Base-by-base conservation (phyloP, 371 early-diverging fungal genomes). In the Apophysomyces trapeziformis region DNA sequence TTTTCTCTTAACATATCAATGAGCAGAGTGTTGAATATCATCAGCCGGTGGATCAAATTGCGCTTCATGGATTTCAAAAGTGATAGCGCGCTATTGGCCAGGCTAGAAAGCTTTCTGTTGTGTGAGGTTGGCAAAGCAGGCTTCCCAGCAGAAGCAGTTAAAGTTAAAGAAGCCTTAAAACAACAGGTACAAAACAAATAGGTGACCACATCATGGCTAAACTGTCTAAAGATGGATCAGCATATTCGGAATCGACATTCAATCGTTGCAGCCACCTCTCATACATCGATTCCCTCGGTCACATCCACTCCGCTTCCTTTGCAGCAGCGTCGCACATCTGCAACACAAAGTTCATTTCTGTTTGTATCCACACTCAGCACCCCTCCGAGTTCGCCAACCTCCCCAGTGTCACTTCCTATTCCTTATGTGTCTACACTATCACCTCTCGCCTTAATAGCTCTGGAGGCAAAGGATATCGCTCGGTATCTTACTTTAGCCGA, bases 31-130 rank as follows among this genome's bases (percentile, higher is more conserved):
- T 69, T 92, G 0, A 80, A 84, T 57, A 87, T 89, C 0, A 65
- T 92, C 41, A 67, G 75, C 12, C 78, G 91, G 21, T 92, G 92
- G 92, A 78, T 90, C 35, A 83, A 83, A 61, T 59, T 91, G 11
- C 89, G 88, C 47, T 87, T 77, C 64, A 83, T 87, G 63, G 88
- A 89, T 58, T 89, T 91, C 66, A 76, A 74, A 5, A 67, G 63
- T 11, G 81, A 86, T 57, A 68, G 72, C 0, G 62, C 68, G 4
- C 68, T 91, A 6, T 70, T 77, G 39, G 63, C 68, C 5, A 58
- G 77, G 13, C 38, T 78, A 14, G 69, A 75, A 59, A 70, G 71
- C 3, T 79, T 82, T 64, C 50, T 82, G 41, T 64, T 70, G 37
- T 74, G 71, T 2, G 75, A 77, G 59, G 63, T 77, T 1, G 59